Evolutionary conservation across 352 stramenopile species (phyloP).

Genomic region (Phytophthora capsici): DNA sequence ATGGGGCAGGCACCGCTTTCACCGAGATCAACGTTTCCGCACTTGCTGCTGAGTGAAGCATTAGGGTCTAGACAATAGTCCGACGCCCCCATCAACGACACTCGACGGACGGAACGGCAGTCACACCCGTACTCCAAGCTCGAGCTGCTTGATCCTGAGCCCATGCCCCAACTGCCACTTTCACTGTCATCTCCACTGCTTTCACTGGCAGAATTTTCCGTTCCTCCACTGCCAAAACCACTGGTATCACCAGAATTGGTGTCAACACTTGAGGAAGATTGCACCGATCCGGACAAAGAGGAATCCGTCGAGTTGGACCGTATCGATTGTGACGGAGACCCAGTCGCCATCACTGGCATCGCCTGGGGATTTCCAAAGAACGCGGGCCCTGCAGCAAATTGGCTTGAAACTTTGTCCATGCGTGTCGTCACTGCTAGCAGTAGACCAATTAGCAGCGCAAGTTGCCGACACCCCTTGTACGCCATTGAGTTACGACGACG

Average conservation of each 20-base stretch:
- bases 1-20: slow-evolving; percentile 66
- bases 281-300: slow-evolving; percentile 17
- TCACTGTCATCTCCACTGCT: slow-evolving; percentile 26
- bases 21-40: slow-evolving; percentile 58
- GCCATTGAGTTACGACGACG: neutral
- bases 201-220: slow-evolving; percentile 6
- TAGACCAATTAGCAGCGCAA: slow-evolving; percentile 15
- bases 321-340: slow-evolving; percentile 1
- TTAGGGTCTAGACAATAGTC: slow-evolving; percentile 68
- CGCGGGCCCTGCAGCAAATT: slow-evolving; percentile 4
- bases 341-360: neutral
- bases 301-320: slow-evolving; percentile 7
- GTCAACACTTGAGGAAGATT: slow-evolving; percentile 16
- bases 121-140: slow-evolving; percentile 51
- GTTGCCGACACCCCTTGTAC: neutral
- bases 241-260: neutral
- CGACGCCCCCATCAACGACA: slow-evolving; percentile 76
- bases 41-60: slow-evolving; percentile 63
- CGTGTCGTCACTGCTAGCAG: slow-evolving; percentile 5
- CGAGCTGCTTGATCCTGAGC: slow-evolving; percentile 34
- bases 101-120: slow-evolving; percentile 47
- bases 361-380: slow-evolving; percentile 18
- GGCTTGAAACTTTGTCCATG: slow-evolving; percentile 3
- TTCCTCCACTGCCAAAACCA: neutral
- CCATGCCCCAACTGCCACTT: slow-evolving; percentile 27